phyloP scores from a whole-genome alignment of 495 filamentous ascomycete species.

The Lasiosphaeria hispida region DNA sequence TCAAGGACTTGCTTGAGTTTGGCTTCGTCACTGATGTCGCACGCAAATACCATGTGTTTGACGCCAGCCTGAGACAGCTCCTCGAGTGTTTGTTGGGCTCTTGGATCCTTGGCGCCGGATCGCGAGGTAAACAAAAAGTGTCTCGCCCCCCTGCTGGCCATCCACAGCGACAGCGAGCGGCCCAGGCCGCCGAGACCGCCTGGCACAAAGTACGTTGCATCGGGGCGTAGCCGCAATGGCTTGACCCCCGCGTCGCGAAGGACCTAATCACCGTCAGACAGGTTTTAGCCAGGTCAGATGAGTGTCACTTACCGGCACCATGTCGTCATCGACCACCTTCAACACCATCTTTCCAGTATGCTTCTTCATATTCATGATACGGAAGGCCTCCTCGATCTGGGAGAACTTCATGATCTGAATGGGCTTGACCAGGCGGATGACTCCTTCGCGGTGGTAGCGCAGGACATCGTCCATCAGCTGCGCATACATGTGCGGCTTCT shows the following conservation, averaged over 20 bases:
- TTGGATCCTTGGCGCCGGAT: conserved; percentile 34
- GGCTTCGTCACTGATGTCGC: conserved; percentile 36
- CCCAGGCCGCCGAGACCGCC: conserved; percentile 59
- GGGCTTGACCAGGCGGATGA: conserved; percentile 32
- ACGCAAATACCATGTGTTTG: conserved; percentile 27
- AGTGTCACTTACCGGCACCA: conserved; percentile 19
- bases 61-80: conserved; percentile 26
- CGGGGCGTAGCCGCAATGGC: not conserved
- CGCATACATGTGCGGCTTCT: no score
- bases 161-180: conserved; percentile 47
- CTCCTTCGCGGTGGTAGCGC: conserved; percentile 28
- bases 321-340: conserved; percentile 32
- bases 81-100: conserved; percentile 18
- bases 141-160: conserved; percentile 49
- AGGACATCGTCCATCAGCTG: conserved; percentile 21
- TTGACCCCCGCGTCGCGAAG: no score
- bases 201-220: conserved; percentile 46
- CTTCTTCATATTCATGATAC: conserved; percentile 48
- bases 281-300: not conserved
- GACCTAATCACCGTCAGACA: not conserved
- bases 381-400: conserved; percentile 47
- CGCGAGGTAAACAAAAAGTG: conserved; percentile 54
- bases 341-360: conserved; percentile 53
- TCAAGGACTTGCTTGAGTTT: not conserved
- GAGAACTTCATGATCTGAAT: conserved; percentile 38